Percentiles rank a stretch among this genome's conserved stretches.
phyloP scores from a whole-genome alignment of 1,139 yeast genomes.

The Taphrina wiesneri region DNA sequence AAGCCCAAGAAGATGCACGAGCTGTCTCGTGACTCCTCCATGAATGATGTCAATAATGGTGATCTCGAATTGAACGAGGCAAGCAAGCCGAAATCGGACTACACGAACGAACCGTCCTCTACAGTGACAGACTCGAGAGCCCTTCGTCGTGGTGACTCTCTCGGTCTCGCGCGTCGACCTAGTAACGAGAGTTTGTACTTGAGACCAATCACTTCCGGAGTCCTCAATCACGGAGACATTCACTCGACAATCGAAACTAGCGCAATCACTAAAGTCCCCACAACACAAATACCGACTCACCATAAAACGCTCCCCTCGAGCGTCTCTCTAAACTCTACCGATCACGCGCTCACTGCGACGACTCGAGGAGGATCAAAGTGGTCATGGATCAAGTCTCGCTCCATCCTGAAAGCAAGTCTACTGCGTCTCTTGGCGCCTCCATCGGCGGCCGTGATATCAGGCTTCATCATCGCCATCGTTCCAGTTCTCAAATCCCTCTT shows the following conservation, averaged over 20 bases:
- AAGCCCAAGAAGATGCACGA: not conserved
- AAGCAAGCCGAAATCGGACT: not conserved
- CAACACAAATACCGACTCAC: not conserved
- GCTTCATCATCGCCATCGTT: constrained; percentile 71
- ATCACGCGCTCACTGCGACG: not conserved
- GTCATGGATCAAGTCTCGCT: not conserved
- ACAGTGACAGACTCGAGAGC: not conserved
- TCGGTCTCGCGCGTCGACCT: constrained; percentile 8
- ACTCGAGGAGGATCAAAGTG: not conserved
- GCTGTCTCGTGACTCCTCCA: not conserved
- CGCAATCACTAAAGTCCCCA: constrained; percentile 4
- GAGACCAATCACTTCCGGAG: constrained; percentile 16
- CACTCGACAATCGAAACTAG: constrained; percentile 12
- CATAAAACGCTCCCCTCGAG: not conserved
- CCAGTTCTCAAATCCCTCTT: constrained; percentile 85
- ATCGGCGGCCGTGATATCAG: constrained; percentile 62
- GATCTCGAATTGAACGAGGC: not conserved
- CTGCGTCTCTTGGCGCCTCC: constrained; percentile 71
- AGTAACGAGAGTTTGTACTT: not conserved
- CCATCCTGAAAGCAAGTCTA: constrained; percentile 39
- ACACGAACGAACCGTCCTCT: not conserved
- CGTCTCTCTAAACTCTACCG: not conserved
- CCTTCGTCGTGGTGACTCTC: constrained; percentile 14
- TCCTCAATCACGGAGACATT: constrained; percentile 14
- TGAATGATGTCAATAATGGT: not conserved